phyloP scores from a whole-genome alignment of 2,329 filamentous ascomycete genomes.

The Colletotrichum somersetense region DNA sequence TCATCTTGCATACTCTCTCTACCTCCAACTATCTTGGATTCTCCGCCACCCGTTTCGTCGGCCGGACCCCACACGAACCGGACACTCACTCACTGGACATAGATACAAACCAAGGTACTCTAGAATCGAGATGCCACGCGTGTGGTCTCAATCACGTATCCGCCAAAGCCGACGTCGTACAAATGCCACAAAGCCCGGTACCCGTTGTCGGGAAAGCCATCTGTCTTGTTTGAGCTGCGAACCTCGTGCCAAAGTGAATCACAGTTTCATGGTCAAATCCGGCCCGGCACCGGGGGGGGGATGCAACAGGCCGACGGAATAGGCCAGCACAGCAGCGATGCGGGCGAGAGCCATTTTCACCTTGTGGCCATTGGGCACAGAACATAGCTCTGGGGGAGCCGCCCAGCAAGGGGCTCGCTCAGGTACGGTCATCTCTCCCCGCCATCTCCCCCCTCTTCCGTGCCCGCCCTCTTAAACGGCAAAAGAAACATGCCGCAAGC shows the following conservation, averaged over 20 bases:
- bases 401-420: conserved; percentile 34
- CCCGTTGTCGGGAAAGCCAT: conserved; percentile 9
- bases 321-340: conserved; percentile 22
- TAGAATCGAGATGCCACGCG: conserved; percentile 18
- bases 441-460: conserved; percentile 8
- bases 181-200: conserved; percentile 4
- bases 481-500: conserved; percentile 40
- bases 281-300: not conserved
- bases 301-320: conserved; percentile 12
- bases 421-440: conserved; percentile 40
- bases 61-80: conserved; percentile 18
- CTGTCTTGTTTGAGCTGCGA: conserved; percentile 38
- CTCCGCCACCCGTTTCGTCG: conserved; percentile 13
- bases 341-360: conserved; percentile 16
- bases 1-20: conserved; percentile 42
- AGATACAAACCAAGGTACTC: not conserved
- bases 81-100: conserved; percentile 6
- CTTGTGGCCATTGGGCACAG: conserved; percentile 20
- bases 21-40: conserved; percentile 24
- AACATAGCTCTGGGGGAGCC: conserved; percentile 10
- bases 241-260: conserved; percentile 40
- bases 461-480: conserved; percentile 18
- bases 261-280: conserved; percentile 25
- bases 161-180: conserved; percentile 30
- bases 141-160: conserved; percentile 31